Evolutionary conservation across 2,329 filamentous ascomycete species (phyloP).

Genomic region (Raffaelea albimanens): DNA sequence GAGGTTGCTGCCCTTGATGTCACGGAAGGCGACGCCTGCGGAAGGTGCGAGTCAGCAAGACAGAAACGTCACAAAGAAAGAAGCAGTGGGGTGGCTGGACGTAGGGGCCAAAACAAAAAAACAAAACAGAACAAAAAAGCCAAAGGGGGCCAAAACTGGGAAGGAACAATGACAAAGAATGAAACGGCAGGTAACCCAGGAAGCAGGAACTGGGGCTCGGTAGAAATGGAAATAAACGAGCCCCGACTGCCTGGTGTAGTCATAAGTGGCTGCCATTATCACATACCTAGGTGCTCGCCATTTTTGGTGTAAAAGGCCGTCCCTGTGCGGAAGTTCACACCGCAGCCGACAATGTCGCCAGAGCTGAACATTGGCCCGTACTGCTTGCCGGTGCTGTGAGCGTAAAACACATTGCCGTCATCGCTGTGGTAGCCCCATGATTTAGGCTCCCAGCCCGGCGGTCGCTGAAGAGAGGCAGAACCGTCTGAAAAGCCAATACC

Average conservation of each 20-base stretch:
- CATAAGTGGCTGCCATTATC: no score
- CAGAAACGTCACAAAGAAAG: background rate
- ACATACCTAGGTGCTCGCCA: slow-evolving; percentile 44
- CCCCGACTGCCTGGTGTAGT: no score
- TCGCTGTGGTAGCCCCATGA: slow-evolving; percentile 64
- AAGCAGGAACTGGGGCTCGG: no score
- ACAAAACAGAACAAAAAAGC: background rate
- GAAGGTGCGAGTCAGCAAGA: slow-evolving; percentile 15
- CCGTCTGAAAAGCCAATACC: slow-evolving; percentile 53
- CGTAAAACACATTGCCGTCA: slow-evolving; percentile 52
- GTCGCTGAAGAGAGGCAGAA: slow-evolving; percentile 41
- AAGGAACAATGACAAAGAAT: background rate
- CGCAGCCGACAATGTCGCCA: slow-evolving; percentile 54
- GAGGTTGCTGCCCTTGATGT: slow-evolving; percentile 42
- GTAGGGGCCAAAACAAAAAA: background rate
- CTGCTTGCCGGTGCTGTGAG: slow-evolving; percentile 43
- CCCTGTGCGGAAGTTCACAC: slow-evolving; percentile 55
- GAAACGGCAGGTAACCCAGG: background rate
- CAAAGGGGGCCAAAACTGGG: background rate
- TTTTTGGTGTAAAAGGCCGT: slow-evolving; percentile 64
- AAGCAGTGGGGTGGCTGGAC: background rate
- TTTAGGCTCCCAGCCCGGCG: slow-evolving; percentile 58
- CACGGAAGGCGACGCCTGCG: slow-evolving; percentile 60
- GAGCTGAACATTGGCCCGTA: slow-evolving; percentile 48
- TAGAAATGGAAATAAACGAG: no score